Percentiles rank a stretch among this genome's conserved stretches.
Evolutionary conservation across 179 eudicot genomes (phyloP).

Genomic region (Drosera spatulata): DNA sequence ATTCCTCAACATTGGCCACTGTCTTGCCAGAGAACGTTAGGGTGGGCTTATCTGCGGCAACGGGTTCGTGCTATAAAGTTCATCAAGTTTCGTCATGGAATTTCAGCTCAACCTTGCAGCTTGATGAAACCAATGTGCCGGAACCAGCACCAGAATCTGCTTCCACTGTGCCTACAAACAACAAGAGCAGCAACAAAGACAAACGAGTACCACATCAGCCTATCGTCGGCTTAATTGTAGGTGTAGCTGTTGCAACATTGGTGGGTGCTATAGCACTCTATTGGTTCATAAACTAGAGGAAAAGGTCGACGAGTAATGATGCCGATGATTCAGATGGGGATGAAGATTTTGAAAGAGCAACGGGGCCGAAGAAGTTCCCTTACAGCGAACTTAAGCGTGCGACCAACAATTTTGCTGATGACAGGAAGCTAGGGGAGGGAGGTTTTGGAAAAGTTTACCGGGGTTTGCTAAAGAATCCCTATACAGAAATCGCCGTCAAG

Average conservation of each 20-base stretch:
- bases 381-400: conserved; percentile 7
- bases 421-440: conserved; percentile 22
- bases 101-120: too few relatives aligned
- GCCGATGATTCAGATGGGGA: neutral
- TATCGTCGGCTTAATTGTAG: too few relatives aligned
- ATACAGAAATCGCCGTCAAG: conserved; percentile 6
- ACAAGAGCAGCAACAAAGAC: too few relatives aligned
- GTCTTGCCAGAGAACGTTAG: conserved; percentile 27
- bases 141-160: too few relatives aligned
- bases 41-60: conserved; percentile 41
- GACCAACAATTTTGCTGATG: conserved; percentile 12
- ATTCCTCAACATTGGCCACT: too few relatives aligned
- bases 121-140: too few relatives aligned
- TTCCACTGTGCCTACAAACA: too few relatives aligned
- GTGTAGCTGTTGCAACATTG: too few relatives aligned
- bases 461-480: conserved; percentile 3
- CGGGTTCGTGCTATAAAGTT: conserved; percentile 18
- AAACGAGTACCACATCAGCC: too few relatives aligned
- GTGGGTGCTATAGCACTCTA: too few relatives aligned
- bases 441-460: conserved; percentile 22
- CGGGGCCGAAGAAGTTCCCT: conserved; percentile 8
- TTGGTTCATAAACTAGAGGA: neutral
- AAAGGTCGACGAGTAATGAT: neutral
- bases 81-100: conserved; percentile 28
- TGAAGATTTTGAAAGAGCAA: conserved; percentile 2